A percentile compares a stretch with the other conserved stretches of the same genome.
These are phyloP conservation scores for Candida methanosorbosa DNA, from an alignment of 805 yeast genomes.

Conservation along the genomic window DNA sequence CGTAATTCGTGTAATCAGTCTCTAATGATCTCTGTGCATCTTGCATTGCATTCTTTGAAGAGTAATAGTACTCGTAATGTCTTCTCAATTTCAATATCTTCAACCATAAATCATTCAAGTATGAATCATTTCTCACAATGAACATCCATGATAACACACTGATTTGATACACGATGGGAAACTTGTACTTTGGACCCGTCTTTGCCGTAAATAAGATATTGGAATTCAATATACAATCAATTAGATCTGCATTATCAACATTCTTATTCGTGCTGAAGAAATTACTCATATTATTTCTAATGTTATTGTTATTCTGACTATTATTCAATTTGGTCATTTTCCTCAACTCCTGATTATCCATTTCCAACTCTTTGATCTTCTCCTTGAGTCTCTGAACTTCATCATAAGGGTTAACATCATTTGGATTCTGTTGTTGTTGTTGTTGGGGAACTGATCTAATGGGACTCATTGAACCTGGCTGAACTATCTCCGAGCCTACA, in stretches of 20 bases:
- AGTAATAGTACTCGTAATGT: slow-evolving; percentile 27
- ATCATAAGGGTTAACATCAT: slow-evolving; percentile 9
- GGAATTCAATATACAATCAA: slow-evolving; percentile 25
- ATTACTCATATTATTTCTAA: not conserved
- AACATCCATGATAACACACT: slow-evolving; percentile 52
- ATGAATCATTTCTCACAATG: slow-evolving; percentile 50
- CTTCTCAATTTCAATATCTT: slow-evolving; percentile 26
- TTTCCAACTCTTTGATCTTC: slow-evolving; percentile 21
- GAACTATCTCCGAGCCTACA: slow-evolving; percentile 3
- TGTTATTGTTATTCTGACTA: not conserved
- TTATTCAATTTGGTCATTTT: slow-evolving; percentile 1
- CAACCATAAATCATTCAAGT: slow-evolving; percentile 43
- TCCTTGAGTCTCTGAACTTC: slow-evolving; percentile 15
- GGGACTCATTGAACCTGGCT: too few species aligned
- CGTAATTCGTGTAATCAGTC: slow-evolving; percentile 23
- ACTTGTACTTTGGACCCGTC: slow-evolving; percentile 23
- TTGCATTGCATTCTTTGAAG: slow-evolving; percentile 20
- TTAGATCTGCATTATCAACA: slow-evolving; percentile 16
- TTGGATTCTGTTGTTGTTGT: too few species aligned
- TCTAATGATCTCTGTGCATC: slow-evolving; percentile 23
- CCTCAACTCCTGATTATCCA: slow-evolving; percentile 15
- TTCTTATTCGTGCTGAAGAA: slow-evolving; percentile 2
- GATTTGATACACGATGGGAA: slow-evolving; percentile 29
- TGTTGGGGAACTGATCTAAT: too few species aligned
- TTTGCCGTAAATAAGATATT: slow-evolving; percentile 28